Base-by-base conservation (phyloP, 345 rosid genomes). In the Sisymbrium irio region DNA sequence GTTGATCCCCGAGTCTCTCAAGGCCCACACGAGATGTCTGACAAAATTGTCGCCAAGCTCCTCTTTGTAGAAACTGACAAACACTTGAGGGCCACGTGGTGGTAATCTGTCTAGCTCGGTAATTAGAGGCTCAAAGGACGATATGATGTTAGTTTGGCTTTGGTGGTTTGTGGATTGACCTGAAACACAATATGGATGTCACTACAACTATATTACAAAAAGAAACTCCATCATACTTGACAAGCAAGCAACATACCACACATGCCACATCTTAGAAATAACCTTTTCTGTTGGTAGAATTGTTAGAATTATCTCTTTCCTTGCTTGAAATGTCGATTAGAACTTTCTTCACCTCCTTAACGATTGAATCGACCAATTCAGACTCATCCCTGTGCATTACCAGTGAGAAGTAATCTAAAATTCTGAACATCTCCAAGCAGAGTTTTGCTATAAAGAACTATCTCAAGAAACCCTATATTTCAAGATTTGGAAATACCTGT, bases 271-370 rank as follows among this genome's bases (percentile, higher is more conserved):
- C 54, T 9, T 9, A 18, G 10, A 47, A 46, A 4, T 19, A 9
- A 47, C 58, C 45, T 66, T 37, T 7, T 1, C 0, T 9, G 49
- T 66, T 66, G 10, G 32, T 18, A 17, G 18, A 46, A 46, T 30
- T 46, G 1, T 37, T 7, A 30, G 42, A 41, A 13, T 69, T 32
- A 47, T 6, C 35, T 32, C 9, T 30, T 13, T 69, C 44, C 30
- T 69, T 44, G 22, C 1, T 44, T 20, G 44, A 57, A 13, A 69
- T 20, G 3, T 56, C 33, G n/a, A 28, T 44, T 19, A 69, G 55
- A 4, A 69, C 65, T 30, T 69, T 69, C 73, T 17, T 69, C 65
- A 69, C 73, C 19, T 56, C 64, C 35, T 57, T 19, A 41, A 69
- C 65, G 22, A 69, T 69, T 28, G 65, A 69, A 3, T 56, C 73